Conservation (phyloP, 495 filamentous ascomycete species). For the Patellaria atrata region DNA sequence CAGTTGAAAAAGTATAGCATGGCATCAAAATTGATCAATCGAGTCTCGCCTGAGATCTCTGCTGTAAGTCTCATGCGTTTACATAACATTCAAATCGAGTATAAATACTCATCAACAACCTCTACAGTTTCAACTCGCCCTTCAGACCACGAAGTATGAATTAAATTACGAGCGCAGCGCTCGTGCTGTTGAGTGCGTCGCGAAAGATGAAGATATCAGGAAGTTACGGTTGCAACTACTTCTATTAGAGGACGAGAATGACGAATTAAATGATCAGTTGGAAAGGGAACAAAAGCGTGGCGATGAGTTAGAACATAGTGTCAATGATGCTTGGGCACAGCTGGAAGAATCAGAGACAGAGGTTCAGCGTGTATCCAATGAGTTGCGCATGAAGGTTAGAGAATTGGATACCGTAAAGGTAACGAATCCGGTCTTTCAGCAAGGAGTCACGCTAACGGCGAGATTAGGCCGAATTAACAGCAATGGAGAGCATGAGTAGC, state of each 20-base stretch:
- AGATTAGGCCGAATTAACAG: slow-evolving; percentile 49
- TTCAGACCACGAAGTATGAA: slow-evolving; percentile 42
- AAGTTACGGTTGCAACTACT: slow-evolving; percentile 44
- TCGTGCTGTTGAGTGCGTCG: slow-evolving; percentile 42
- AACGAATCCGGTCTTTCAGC: slow-evolving; percentile 9
- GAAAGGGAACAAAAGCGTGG: slow-evolving; percentile 38
- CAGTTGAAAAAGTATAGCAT: too few relatives aligned
- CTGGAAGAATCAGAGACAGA: slow-evolving; percentile 43
- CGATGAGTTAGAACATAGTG: slow-evolving; percentile 32
- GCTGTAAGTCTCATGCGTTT: background rate
- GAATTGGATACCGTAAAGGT: slow-evolving; percentile 60
- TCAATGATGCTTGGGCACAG: slow-evolving; percentile 41
- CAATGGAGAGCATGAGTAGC: slow-evolving; percentile 44
- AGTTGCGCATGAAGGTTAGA: slow-evolving; percentile 40
- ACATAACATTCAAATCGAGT: background rate
- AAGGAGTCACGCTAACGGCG: slow-evolving; percentile 6
- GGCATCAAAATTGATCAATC: too few relatives aligned
- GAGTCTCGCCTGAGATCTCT: background rate
- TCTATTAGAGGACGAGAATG: slow-evolving; percentile 57
- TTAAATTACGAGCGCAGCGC: slow-evolving; percentile 47
- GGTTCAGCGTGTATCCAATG: slow-evolving; percentile 38
- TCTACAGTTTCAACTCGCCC: slow-evolving; percentile 26
- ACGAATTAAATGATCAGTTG: slow-evolving; percentile 46
- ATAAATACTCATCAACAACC: background rate
- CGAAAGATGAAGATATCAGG: slow-evolving; percentile 54